Conservation (phyloP, 2,329 filamentous ascomycete species). For the Monosporascus sp. region DNA sequence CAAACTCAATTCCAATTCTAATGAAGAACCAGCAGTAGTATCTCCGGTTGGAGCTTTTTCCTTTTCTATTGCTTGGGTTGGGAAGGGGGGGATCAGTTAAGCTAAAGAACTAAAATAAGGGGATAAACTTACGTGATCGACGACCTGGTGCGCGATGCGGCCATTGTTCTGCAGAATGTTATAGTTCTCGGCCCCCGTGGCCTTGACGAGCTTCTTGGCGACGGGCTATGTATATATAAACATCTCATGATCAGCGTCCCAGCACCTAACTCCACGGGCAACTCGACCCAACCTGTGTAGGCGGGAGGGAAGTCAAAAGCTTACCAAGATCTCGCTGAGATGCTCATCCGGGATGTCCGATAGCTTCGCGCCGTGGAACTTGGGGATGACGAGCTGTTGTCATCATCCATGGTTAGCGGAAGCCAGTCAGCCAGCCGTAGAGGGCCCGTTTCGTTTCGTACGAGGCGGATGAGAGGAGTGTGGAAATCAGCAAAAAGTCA, state of each 20-base stretch:
- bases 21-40: background rate
- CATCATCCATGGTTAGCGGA: background rate
- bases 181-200: slow-evolving; percentile 73
- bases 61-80: too few relatives aligned
- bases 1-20: background rate
- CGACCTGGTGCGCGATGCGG: slow-evolving; percentile 80
- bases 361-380: slow-evolving; percentile 87
- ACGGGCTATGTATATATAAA: slow-evolving; percentile 49
- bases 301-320: slow-evolving; percentile 16
- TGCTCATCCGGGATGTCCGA: slow-evolving; percentile 88
- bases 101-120: background rate
- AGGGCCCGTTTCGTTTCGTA: background rate
- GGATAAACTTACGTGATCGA: slow-evolving; percentile 71
- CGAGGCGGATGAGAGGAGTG: background rate
- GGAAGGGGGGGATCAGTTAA: background rate
- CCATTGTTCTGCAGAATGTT: slow-evolving; percentile 98
- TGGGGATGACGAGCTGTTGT: slow-evolving; percentile 85
- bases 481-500: background rate
- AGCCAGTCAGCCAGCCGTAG: background rate
- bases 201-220: slow-evolving; percentile 79
- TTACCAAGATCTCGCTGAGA: slow-evolving; percentile 73
- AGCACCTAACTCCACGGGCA: background rate
- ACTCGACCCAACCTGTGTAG: background rate
- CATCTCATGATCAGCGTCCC: background rate
- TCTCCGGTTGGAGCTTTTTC: background rate